A percentile compares a stretch with the other conserved stretches of the same genome.
Evolutionary conservation across 495 filamentous ascomycete species (phyloP).

Genomic region (Xeromyces bisporus): DNA sequence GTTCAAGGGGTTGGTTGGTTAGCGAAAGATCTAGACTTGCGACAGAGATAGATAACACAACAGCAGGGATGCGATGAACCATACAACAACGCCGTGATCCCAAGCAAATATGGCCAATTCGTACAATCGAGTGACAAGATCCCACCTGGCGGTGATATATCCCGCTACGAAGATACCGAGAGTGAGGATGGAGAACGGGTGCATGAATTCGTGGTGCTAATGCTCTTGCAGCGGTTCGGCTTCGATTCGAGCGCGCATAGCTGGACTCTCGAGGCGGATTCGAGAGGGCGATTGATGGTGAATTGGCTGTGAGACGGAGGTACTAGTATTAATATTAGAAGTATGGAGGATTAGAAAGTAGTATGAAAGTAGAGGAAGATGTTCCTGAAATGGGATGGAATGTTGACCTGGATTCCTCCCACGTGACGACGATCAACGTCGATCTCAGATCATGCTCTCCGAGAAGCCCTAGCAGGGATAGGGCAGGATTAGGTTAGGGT

Average conservation of each 20-base stretch:
- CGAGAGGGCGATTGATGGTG: neutral
- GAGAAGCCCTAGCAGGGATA: no score
- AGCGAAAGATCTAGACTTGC: conserved; percentile 1
- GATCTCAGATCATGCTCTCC: no score
- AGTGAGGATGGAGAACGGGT: conserved; percentile 86
- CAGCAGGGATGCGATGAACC: conserved; percentile 14
- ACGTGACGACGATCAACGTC: no score
- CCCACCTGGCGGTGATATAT: conserved; percentile 97
- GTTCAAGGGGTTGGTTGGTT: neutral
- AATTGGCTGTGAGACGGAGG: neutral
- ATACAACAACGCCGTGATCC: conserved; percentile 95
- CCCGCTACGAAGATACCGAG: conserved; percentile 97
- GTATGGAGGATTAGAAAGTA: no score
- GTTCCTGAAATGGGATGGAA: no score
- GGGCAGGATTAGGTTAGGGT: no score
- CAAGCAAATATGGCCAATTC: conserved; percentile 93
- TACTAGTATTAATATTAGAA: no score
- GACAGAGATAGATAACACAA: conserved; percentile 4
- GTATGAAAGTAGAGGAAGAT: no score
- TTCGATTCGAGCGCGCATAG: conserved; percentile 21
- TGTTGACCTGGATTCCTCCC: no score
- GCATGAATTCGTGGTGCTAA: conserved; percentile 51
- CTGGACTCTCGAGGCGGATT: conserved; percentile 4
- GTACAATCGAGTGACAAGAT: conserved; percentile 87
- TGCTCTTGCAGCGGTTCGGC: conserved; percentile 10